These are phyloP conservation scores for Noccaea bulbosa DNA, from an alignment of 345 rosid species.

Conservation along the genomic window DNA sequence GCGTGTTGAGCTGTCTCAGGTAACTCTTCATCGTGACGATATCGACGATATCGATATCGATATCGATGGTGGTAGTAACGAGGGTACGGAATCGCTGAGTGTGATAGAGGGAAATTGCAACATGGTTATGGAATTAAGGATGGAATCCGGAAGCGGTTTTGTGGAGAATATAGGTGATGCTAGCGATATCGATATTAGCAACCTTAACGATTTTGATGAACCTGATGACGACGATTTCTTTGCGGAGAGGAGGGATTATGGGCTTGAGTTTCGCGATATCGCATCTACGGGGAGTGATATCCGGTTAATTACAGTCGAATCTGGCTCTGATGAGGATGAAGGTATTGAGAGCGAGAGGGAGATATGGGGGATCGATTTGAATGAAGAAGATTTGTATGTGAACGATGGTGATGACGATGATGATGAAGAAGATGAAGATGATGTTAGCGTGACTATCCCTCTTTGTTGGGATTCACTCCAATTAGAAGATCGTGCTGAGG, in stretches of 20 bases:
- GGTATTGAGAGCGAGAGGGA: conserved; percentile 34
- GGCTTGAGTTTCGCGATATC: conserved; percentile 48
- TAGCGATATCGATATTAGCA: conserved; percentile 37
- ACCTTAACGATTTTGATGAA: conserved; percentile 36
- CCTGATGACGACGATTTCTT: conserved; percentile 58
- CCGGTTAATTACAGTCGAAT: conserved; percentile 50
- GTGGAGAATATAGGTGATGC: conserved; percentile 39
- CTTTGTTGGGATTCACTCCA: conserved; percentile 78
- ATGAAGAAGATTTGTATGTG: conserved; percentile 60
- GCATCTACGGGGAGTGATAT: conserved; percentile 35
- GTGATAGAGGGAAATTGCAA: conserved; percentile 50
- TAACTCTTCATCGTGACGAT: conserved; percentile 32
- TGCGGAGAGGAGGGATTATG: conserved; percentile 53
- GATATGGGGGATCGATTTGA: conserved; percentile 46
- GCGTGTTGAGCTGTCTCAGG: conserved; percentile 82
- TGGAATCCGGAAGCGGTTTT: conserved; percentile 49
- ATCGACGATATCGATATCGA: neutral
- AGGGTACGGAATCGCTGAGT: conserved; percentile 37
- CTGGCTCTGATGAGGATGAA: conserved; percentile 54
- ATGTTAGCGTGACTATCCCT: conserved; percentile 55
- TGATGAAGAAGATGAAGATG: conserved; percentile 47
- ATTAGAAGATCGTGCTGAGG: conserved; percentile 70
- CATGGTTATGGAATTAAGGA: conserved; percentile 48
- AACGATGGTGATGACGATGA: conserved; percentile 40
- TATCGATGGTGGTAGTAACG: conserved; percentile 21